These are phyloP conservation scores for Colletotrichum sp. DNA, from an alignment of 2,329 filamentous ascomycete species.

Conservation along the genomic window DNA sequence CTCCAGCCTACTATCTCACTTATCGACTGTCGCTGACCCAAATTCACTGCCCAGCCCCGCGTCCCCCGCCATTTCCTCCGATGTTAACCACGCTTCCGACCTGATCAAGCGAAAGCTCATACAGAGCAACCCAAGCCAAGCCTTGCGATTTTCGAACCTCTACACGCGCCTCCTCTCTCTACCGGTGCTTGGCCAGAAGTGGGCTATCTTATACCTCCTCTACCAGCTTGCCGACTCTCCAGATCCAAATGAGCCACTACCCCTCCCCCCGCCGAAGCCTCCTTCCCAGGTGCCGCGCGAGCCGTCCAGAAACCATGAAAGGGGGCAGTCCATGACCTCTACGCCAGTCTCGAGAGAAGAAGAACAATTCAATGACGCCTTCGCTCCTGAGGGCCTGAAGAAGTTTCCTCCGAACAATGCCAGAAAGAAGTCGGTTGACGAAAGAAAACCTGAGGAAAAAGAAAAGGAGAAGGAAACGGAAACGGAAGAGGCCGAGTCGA, in stretches of 20 bases:
- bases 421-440: constrained; percentile 34
- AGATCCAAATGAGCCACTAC: constrained; percentile 57
- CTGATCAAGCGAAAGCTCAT: constrained; percentile 89
- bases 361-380: constrained; percentile 56
- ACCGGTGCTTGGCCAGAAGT: constrained; percentile 93
- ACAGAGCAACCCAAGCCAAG: constrained; percentile 77
- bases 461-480: constrained; percentile 33
- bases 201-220: constrained; percentile 92
- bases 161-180: constrained; percentile 90
- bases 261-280: constrained; percentile 47
- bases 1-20: not conserved
- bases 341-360: constrained; percentile 47
- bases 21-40: not conserved
- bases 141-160: constrained; percentile 85
- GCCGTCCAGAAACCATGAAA: constrained; percentile 39
- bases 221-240: constrained; percentile 79
- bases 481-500: constrained; percentile 27
- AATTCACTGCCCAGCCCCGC: constrained; percentile 40
- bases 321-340: constrained; percentile 40
- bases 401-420: constrained; percentile 46
- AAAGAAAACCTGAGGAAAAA: constrained; percentile 32
- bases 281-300: constrained; percentile 31
- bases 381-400: constrained; percentile 57
- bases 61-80: constrained; percentile 64
- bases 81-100: constrained; percentile 91